Evolutionary conservation across 73 alveolate genomes (phyloP).

Genomic region (Tetrahymena thermophila): DNA sequence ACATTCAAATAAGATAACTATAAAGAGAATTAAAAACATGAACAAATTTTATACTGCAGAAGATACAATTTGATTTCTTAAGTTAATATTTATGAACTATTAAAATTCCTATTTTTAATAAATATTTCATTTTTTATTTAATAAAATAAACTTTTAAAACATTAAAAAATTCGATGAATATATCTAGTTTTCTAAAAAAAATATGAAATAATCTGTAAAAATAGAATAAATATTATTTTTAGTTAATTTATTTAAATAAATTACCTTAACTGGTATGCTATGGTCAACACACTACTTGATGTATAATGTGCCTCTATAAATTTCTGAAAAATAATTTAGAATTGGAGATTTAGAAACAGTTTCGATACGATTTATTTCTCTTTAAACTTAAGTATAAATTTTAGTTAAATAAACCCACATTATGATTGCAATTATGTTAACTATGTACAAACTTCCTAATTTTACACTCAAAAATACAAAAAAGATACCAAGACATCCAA

Average conservation of each 20-base stretch:
- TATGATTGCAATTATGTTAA: not conserved
- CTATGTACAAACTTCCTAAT: not conserved
- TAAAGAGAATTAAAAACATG: not conserved
- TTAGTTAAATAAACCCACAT: not conserved
- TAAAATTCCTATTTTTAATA: not conserved
- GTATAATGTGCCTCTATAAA: not conserved
- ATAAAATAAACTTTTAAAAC: no score
- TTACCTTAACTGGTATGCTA: not conserved
- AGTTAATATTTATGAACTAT: not conserved
- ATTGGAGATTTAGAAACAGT: conserved; percentile 32
- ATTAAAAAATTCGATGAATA: no score
- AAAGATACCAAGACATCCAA: not conserved
- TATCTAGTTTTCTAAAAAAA: no score
- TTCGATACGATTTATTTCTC: conserved; percentile 34
- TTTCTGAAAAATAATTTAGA: not conserved
- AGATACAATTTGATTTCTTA: not conserved
- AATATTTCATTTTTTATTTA: no score
- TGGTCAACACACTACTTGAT: not conserved
- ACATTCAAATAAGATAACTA: not conserved
- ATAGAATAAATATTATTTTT: not conserved
- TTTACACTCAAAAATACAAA: not conserved
- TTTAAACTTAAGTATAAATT: not conserved
- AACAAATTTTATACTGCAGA: not conserved
- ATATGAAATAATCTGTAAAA: no score
- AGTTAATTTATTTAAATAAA: not conserved